These are phyloP conservation scores for Phytophthora ramorum DNA, from an alignment of 352 stramenopile species.

Conservation along the genomic window DNA sequence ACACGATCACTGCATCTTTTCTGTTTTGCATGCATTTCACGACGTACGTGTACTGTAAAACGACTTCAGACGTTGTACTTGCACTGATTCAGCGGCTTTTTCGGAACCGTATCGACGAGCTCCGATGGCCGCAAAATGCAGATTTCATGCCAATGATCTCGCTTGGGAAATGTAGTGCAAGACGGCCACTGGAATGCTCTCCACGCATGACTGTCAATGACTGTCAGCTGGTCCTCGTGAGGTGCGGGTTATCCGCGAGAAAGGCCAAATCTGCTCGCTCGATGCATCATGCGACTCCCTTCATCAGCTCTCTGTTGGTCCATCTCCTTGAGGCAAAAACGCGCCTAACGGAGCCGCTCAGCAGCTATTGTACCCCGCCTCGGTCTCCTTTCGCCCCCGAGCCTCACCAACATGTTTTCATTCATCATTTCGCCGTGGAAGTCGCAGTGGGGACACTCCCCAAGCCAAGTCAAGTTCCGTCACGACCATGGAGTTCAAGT, in stretches of 20 bases:
- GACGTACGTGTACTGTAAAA: no score
- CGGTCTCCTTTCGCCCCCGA: background rate
- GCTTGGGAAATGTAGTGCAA: no score
- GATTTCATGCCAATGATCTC: no score
- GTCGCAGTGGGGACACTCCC: constrained; percentile 14
- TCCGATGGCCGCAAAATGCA: background rate
- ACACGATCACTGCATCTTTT: constrained; percentile 14
- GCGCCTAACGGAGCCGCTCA: constrained; percentile 25
- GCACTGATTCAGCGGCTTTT: background rate
- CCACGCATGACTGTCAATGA: background rate
- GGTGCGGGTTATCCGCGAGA: constrained; percentile 10
- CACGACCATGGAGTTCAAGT: constrained; percentile 37
- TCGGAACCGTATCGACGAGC: constrained; percentile 10
- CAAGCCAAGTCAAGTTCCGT: constrained; percentile 1
- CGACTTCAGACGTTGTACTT: constrained; percentile 12
- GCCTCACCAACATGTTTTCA: constrained; percentile 3
- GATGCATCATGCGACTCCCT: constrained; percentile 3
- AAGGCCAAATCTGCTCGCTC: constrained; percentile 7
- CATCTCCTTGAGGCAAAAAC: constrained; percentile 28
- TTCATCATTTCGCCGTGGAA: constrained; percentile 31
- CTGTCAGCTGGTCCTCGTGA: constrained; percentile 12
- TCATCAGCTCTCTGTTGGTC: constrained; percentile 27
- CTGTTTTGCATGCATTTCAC: constrained; percentile 1
- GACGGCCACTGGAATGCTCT: background rate
- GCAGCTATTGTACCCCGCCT: constrained; percentile 5